Percentiles rank a stretch among this genome's conserved stretches.
Evolutionary conservation across 108 stramenopile genomes (phyloP).

Genomic region (Fragilaria crotonensis): DNA sequence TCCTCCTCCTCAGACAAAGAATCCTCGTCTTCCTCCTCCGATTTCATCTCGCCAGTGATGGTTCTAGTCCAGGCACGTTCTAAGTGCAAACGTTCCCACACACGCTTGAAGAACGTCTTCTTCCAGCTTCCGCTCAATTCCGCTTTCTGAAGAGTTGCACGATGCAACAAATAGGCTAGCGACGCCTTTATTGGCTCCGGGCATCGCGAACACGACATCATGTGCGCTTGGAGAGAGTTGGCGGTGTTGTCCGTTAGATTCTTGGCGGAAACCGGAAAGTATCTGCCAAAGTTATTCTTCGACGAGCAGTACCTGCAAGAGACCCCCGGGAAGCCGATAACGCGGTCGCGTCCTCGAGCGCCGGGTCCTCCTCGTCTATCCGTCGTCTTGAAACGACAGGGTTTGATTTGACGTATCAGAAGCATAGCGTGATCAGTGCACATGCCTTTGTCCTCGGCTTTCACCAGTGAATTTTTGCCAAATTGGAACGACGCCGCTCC

Average conservation of each 20-base stretch:
- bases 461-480: slow-evolving; percentile 35
- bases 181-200: slow-evolving; percentile 66
- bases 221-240: slow-evolving; percentile 56
- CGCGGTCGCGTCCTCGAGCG: slow-evolving; percentile 55
- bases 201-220: slow-evolving; percentile 48
- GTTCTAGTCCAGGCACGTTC: slow-evolving; percentile 41
- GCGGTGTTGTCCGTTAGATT: slow-evolving; percentile 75
- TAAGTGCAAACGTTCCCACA: slow-evolving; percentile 72
- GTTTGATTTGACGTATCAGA: slow-evolving; percentile 64
- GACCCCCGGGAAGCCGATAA: slow-evolving; percentile 54
- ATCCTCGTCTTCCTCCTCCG: slow-evolving; percentile 17
- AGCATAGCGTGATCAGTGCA: slow-evolving; percentile 74
- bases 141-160: slow-evolving; percentile 61
- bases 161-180: slow-evolving; percentile 65
- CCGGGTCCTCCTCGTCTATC: slow-evolving; percentile 66
- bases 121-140: slow-evolving; percentile 73
- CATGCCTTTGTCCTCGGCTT: slow-evolving; percentile 36
- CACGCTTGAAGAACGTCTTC: slow-evolving; percentile 67
- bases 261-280: slow-evolving; percentile 78
- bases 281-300: slow-evolving; percentile 55
- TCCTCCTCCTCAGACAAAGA: slow-evolving; percentile 12
- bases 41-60: slow-evolving; percentile 19
- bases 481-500: slow-evolving; percentile 13
- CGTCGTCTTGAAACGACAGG: slow-evolving; percentile 64
- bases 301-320: slow-evolving; percentile 41